Evolutionary conservation across 2,329 filamentous ascomycete species (phyloP).

Genomic region (Scedosporium aurantiacum): DNA sequence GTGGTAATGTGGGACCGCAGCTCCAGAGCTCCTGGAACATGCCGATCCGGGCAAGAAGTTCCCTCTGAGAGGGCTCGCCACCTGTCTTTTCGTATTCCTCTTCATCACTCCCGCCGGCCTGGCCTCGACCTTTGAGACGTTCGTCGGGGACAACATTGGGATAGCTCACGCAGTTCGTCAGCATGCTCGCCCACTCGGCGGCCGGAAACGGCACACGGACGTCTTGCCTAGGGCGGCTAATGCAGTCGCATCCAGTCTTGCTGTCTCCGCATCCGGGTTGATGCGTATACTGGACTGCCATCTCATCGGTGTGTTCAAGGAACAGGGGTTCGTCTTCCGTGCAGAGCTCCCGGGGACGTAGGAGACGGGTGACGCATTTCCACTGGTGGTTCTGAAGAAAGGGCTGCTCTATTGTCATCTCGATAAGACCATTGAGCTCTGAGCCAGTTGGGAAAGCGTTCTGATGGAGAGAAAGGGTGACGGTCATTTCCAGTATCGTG

Average conservation of each 20-base stretch:
- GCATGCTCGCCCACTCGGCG: conserved; percentile 45
- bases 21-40: conserved; percentile 61
- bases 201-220: conserved; percentile 48
- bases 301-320: conserved; percentile 37
- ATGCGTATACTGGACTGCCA: conserved; percentile 37
- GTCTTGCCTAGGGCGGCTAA: conserved; percentile 32
- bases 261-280: conserved; percentile 38
- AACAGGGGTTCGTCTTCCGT: conserved; percentile 29
- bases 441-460: conserved; percentile 47
- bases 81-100: neutral
- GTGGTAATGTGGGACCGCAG: conserved; percentile 23
- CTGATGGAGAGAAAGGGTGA: conserved; percentile 47
- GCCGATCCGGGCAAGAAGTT: conserved; percentile 48
- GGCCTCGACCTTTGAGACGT: conserved; percentile 25
- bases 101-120: conserved; percentile 19
- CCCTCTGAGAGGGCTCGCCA: conserved; percentile 15
- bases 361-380: conserved; percentile 49
- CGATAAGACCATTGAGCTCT: conserved; percentile 47
- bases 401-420: conserved; percentile 45
- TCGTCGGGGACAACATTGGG: conserved; percentile 30
- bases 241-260: conserved; percentile 39
- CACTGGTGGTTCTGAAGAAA: conserved; percentile 45
- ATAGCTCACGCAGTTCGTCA: conserved; percentile 45
- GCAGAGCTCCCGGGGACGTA: conserved; percentile 44
- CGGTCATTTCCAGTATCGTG: conserved; percentile 51